Evolutionary conservation across 352 stramenopile genomes (phyloP).

Genomic region (Pythium aquatile): DNA sequence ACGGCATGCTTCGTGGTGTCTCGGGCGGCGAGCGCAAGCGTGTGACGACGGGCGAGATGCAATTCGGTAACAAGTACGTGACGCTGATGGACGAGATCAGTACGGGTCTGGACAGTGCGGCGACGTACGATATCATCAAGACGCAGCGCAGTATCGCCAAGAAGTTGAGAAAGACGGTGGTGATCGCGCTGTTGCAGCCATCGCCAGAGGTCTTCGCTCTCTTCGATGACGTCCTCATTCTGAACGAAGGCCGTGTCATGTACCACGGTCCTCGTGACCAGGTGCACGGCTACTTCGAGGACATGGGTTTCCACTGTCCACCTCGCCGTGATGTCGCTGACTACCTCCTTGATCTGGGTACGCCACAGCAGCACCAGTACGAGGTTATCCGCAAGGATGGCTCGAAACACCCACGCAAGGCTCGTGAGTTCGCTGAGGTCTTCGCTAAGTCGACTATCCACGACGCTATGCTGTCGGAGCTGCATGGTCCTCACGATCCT

Average conservation of each 20-base stretch:
- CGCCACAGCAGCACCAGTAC: conserved; percentile 24
- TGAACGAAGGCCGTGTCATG: conserved; percentile 88
- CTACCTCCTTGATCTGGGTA: conserved; percentile 79
- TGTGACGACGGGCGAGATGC: conserved; percentile 73
- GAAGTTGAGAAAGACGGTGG: conserved; percentile 54
- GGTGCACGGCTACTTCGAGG: conserved; percentile 76
- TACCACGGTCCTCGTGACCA: conserved; percentile 76
- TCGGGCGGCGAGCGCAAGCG: conserved; percentile 76
- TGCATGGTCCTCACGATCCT: conserved; percentile 86
- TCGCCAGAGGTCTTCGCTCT: conserved; percentile 91
- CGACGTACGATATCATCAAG: conserved; percentile 64
- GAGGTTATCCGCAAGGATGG: conserved; percentile 2
- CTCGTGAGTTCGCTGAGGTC: conserved; percentile 23
- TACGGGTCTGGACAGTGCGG: conserved; percentile 59
- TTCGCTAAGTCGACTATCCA: conserved; percentile 27
- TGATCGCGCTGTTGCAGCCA: conserved; percentile 90
- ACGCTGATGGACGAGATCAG: conserved; percentile 85
- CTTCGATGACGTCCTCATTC: conserved; percentile 93
- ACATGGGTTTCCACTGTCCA: conserved; percentile 59
- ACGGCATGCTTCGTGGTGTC: conserved; percentile 63
- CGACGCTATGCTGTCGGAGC: conserved; percentile 50
- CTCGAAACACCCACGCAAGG: conserved; percentile 9
- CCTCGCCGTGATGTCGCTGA: conserved; percentile 84
- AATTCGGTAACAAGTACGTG: conserved; percentile 81
- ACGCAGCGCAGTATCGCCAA: conserved; percentile 56